Percentiles rank a stretch among this genome's conserved stretches.
phyloP scores from a whole-genome alignment of 1,284 basidiomycete genomes.

The Marasmius oreades region DNA sequence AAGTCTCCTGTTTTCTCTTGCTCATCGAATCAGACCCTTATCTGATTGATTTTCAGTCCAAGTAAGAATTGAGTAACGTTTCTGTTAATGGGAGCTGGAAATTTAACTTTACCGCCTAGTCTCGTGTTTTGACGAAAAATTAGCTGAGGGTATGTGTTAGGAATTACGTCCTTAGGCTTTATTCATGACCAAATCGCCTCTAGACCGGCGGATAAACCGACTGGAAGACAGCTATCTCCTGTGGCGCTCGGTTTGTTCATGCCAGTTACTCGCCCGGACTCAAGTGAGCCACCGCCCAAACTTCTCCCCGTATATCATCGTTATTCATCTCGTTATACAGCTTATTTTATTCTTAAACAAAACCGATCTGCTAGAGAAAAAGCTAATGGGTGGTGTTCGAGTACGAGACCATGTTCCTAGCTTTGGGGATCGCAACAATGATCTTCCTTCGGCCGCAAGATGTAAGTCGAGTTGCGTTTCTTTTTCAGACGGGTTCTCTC shows the following conservation, averaged over 20 bases:
- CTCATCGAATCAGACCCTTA: conserved; percentile 5
- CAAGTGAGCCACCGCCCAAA: conserved; percentile 32
- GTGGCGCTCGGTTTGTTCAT: conserved; percentile 65
- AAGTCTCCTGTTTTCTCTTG: conserved; percentile 18
- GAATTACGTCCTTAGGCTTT: not conserved
- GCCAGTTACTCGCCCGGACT: conserved; percentile 56
- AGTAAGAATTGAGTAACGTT: conserved; percentile 25
- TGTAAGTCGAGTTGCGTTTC: conserved; percentile 40
- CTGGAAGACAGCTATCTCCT: conserved; percentile 70
- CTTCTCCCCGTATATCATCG: not conserved
- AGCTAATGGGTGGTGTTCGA: conserved; percentile 55
- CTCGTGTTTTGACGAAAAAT: conserved; percentile 69
- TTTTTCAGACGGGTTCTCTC: too few relatives aligned
- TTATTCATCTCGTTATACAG: conserved; percentile 6
- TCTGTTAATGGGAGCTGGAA: conserved; percentile 6
- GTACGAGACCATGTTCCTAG: conserved; percentile 62
- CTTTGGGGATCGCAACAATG: conserved; percentile 60
- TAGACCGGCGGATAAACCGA: conserved; percentile 60
- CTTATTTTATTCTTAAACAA: conserved; percentile 51
- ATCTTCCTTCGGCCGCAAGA: conserved; percentile 49
- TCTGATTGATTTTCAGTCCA: conserved; percentile 21
- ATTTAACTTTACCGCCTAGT: conserved; percentile 33
- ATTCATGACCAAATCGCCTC: not conserved
- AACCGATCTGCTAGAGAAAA: conserved; percentile 65
- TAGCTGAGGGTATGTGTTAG: conserved; percentile 42